Evolutionary conservation across 129 eudicot genomes (phyloP).

Genomic region (Sambucus nigra): DNA sequence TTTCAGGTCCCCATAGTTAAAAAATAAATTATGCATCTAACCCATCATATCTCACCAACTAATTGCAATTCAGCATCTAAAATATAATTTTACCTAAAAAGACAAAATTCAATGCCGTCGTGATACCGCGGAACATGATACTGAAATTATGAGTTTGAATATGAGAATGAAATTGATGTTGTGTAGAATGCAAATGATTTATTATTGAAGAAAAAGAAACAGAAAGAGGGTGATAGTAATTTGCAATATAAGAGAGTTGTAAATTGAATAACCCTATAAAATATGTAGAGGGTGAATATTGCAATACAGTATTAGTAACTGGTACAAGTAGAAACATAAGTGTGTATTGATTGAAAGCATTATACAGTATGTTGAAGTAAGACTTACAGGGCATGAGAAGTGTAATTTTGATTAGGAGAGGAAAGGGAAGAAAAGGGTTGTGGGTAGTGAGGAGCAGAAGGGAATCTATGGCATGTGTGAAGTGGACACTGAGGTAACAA

Average conservation of each 20-base stretch:
- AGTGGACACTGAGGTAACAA: constrained; percentile 33
- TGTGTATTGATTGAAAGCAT: neutral
- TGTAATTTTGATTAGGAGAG: neutral
- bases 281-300: neutral
- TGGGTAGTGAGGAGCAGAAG: constrained; percentile 10
- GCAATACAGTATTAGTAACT: neutral
- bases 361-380: neutral
- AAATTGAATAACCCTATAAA: neutral
- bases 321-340: neutral
- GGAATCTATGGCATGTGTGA: constrained; percentile 27
- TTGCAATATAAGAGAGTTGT: neutral
- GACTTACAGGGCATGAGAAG: constrained; percentile 26
- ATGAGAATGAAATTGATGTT: too few species aligned
- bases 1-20: too few species aligned
- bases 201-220: too few species aligned
- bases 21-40: too few species aligned
- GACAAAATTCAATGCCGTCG: neutral
- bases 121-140: too few species aligned
- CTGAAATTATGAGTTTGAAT: too few species aligned
- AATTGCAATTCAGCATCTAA: too few species aligned
- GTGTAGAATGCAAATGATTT: too few species aligned
- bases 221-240: too few species aligned
- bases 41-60: too few species aligned
- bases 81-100: too few species aligned
- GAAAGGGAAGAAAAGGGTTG: constrained; percentile 11